phyloP scores from a whole-genome alignment of 768 basidiomycete species.

The Cystobasidium tubakii region DNA sequence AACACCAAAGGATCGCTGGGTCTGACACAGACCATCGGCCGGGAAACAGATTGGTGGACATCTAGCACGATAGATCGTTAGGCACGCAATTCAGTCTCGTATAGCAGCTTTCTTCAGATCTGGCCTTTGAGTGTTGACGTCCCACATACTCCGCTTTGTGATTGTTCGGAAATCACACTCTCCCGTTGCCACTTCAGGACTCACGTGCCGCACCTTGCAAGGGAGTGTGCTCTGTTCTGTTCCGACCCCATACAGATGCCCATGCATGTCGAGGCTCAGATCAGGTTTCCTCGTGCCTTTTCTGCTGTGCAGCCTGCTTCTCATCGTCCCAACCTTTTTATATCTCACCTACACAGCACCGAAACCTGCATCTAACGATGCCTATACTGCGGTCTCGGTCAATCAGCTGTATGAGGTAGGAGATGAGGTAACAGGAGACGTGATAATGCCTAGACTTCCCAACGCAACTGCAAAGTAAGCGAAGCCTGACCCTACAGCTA shows the following conservation, averaged over 20 bases:
- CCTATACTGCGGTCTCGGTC: background rate
- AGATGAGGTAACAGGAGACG: constrained; percentile 2
- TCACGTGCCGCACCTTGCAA: background rate
- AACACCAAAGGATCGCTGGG: constrained; percentile 9
- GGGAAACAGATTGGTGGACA: constrained; percentile 23
- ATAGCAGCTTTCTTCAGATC: too few relatives aligned
- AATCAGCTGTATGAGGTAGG: constrained; percentile 23
- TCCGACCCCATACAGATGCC: background rate
- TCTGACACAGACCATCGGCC: background rate
- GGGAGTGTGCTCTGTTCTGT: background rate
- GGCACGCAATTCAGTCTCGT: background rate
- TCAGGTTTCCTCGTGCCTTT: constrained; percentile 22
- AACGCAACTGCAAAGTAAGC: constrained; percentile 50
- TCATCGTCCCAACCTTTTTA: constrained; percentile 30
- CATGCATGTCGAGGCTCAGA: background rate
- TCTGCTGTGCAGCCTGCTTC: constrained; percentile 11
- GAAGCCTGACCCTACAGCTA: constrained; percentile 15
- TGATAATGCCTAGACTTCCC: constrained; percentile 36
- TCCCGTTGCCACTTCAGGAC: too few relatives aligned
- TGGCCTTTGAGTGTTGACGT: too few relatives aligned
- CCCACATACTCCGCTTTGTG: too few relatives aligned
- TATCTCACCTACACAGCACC: constrained; percentile 8
- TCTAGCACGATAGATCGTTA: constrained; percentile 12
- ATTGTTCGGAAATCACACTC: too few relatives aligned
- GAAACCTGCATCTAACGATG: constrained; percentile 13